Conservation (phyloP, 140 eudicot species). For the Cichorium intybus region DNA sequence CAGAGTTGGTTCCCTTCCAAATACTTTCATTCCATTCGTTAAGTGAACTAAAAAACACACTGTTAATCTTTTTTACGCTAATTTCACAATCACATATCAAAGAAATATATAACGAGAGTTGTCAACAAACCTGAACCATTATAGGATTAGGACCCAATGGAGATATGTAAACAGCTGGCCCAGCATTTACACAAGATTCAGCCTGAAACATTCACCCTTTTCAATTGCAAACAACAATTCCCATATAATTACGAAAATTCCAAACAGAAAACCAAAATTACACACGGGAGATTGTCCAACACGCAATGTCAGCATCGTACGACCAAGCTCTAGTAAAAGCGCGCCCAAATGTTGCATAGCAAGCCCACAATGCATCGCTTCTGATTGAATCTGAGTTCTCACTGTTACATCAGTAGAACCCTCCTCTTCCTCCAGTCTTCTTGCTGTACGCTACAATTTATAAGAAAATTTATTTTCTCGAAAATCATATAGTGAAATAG, state of each 20-base stretch:
- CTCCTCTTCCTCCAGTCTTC: conserved; percentile 60
- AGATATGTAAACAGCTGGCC: conserved; percentile 93
- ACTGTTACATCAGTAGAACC: conserved; percentile 53
- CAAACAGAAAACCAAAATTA: background rate
- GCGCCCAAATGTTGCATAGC: conserved; percentile 97
- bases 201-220: conserved; percentile 47
- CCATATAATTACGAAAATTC: background rate
- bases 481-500: too few relatives aligned
- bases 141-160: conserved; percentile 92
- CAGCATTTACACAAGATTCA: conserved; percentile 77
- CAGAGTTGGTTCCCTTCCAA: too few relatives aligned
- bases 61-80: too few relatives aligned
- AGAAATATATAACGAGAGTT: background rate
- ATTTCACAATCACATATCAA: too few relatives aligned
- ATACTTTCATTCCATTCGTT: too few relatives aligned
- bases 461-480: conserved; percentile 4
- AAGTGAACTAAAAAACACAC: too few relatives aligned
- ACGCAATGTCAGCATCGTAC: conserved; percentile 74
- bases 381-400: conserved; percentile 72
- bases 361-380: conserved; percentile 63
- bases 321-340: conserved; percentile 87
- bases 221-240: background rate
- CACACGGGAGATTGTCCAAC: conserved; percentile 81
- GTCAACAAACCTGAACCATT: conserved; percentile 83
- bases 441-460: conserved; percentile 61